These are phyloP conservation scores for Malus hybrid DNA, from an alignment of 331 rosid genomes.

Conservation along the genomic window DNA sequence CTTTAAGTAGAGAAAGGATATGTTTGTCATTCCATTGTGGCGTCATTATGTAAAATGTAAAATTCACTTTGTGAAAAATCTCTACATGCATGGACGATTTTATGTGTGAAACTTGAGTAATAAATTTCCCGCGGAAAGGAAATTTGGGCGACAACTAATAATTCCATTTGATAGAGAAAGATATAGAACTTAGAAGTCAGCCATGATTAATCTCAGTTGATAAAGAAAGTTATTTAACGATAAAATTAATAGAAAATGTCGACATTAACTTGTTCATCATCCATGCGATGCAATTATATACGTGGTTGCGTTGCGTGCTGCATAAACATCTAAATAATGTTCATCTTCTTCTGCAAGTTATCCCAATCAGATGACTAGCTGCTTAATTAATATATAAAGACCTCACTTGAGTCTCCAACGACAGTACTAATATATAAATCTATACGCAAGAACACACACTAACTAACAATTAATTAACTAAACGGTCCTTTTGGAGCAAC, in stretches of 20 bases:
- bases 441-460: neutral
- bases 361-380: conserved; percentile 5
- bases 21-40: too few relatives aligned
- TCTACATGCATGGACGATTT: neutral
- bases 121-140: neutral
- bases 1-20: neutral
- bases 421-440: neutral
- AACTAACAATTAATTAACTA: neutral
- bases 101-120: too few relatives aligned
- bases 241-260: neutral
- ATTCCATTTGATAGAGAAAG: too few relatives aligned
- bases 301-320: conserved; percentile 21
- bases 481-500: neutral
- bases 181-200: too few relatives aligned
- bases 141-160: too few relatives aligned
- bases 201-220: neutral
- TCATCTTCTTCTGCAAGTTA: conserved; percentile 16
- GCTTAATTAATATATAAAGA: neutral
- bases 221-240: neutral
- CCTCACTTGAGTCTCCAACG: conserved; percentile 7
- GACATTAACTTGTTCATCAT: neutral
- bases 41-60: too few relatives aligned
- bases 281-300: neutral
- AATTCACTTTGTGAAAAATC: too few relatives aligned
- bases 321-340: neutral